Evolutionary conservation across 179 eudicot species (phyloP), one percentile per base, ranked within the genome.

Genomic region (Actinidia polygama): DNA sequence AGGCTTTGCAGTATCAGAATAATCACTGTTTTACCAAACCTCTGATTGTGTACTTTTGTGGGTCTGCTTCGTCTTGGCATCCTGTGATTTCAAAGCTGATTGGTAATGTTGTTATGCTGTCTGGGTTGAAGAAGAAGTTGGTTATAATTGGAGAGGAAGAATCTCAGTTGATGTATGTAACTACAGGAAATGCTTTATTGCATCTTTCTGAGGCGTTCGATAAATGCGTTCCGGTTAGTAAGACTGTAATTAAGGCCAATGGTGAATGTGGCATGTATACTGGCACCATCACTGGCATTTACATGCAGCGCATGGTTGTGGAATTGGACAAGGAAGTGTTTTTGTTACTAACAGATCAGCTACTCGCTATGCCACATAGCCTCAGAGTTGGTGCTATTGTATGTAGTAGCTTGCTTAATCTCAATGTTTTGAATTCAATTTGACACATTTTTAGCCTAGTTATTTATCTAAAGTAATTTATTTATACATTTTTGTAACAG

Each of bases 311-410:
- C 54, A 89, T 90, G 95, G 88, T 91, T 80, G 85, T 96, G 73
- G 96, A 95, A 85, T 83, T 96, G 87, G 99, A 96, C 86, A 84
- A 88, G 79, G 91, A 95, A 69, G 93, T 92, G 83, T 85, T 94
- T 89, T 90, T 95, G 73, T 82, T 96, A 79, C 81, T 92, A 51
- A 95, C 98, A 1, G 93, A 93, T 75, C 88, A 90, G 75, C 87
- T 79, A 14, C 85, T 91, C 36, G 61, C 54, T 57, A 64, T 85
- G 54, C 93, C 95, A 15, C 94, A 91, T 81, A 83, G 96, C 85
- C 74, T 92, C 73, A 90, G 99, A 88, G 87, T 93, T 84, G 99
- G 98, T 63, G 90, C 98, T 49, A 84, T 95, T 79, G 99, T 96
- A 86, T 82, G 98, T 92, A 69, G 57, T 80, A 58, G 30, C 61